Percentiles rank a stretch among this genome's conserved stretches.
Evolutionary conservation across 768 basidiomycete genomes (phyloP).

Genomic region (Lentinula raphanica): DNA sequence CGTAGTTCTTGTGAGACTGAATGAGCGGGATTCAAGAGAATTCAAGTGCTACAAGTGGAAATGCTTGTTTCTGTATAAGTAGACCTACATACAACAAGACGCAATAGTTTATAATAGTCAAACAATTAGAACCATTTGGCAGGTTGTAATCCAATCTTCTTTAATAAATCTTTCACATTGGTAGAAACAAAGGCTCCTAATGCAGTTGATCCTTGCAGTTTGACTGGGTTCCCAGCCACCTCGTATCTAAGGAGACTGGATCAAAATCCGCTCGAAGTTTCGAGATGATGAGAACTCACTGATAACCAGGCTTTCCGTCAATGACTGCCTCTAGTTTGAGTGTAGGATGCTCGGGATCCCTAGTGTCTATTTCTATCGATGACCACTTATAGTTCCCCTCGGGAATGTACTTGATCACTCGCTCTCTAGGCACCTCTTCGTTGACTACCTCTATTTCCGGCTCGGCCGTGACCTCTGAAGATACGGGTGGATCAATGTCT

Average conservation of each 20-base stretch:
- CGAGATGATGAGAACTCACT: conserved; percentile 30
- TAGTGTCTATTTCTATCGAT: conserved; percentile 65
- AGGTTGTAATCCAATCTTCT: conserved; percentile 49
- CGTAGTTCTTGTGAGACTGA: no score
- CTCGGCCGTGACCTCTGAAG: background rate
- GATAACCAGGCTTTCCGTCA: conserved; percentile 50
- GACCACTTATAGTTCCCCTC: conserved; percentile 70
- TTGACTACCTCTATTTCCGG: background rate
- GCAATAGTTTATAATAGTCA: background rate
- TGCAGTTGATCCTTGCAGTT: conserved; percentile 34
- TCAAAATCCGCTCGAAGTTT: background rate
- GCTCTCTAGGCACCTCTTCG: conserved; percentile 46
- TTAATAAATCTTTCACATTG: conserved; percentile 49
- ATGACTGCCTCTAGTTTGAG: conserved; percentile 55
- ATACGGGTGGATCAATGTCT: background rate
- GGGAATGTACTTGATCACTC: conserved; percentile 54
- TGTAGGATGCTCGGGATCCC: conserved; percentile 42
- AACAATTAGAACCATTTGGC: conserved; percentile 48
- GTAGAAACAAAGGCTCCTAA: conserved; percentile 42
- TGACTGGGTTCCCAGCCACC: conserved; percentile 43
- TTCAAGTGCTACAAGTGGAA: no score
- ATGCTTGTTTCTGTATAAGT: no score
- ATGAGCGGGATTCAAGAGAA: no score
- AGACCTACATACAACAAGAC: no score
- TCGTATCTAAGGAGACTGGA: conserved; percentile 31